Base-by-base conservation (phyloP, 2,329 filamentous ascomycete genomes). In the Metarhizium album region DNA sequence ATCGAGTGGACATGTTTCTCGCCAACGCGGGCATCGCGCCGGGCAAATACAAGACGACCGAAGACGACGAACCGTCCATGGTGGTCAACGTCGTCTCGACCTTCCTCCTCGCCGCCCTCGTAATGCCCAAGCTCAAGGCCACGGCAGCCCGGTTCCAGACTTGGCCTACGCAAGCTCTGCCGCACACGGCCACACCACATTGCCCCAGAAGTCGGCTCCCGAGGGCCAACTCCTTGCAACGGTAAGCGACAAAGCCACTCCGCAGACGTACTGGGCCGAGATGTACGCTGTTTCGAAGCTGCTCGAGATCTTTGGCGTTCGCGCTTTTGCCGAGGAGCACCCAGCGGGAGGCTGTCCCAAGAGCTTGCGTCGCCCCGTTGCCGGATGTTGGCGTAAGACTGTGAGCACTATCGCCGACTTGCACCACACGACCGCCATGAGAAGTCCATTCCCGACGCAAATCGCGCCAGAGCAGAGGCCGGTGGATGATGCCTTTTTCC, bases 31-130 rank as follows among this genome's bases (percentile, higher is more conserved):
- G 73, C 1, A 56, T 80, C 3, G 65, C 64, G 20, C 31, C 42
- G 2, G 40, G 31, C 1, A 67, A 65, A 0, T 14, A 6, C 2
- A 50, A 61, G 0, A 74, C 64, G 49, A 63, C 62, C 3, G 74
- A 78, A 49, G 71, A 65, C 0, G 65, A 74, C 38, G 78, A 82
- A 61, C 60, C 55, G 16, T 71, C 62, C 0, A 62, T 82, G 38
- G 75, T 72, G 0, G 70, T 76, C 49, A 82, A 82, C 51, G 74
- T 78, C 9, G 64, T 82, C 50, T 69, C 65, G 13, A 78, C 74
- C 0, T 69, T 80, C 40, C 58, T 82, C 2, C 63, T 82, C 0
- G 72, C 67, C 0, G 54, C 74, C 0, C 62, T 78, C 0, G 42
- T 81, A 2, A 52, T 82, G 20, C 78, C 78, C 0, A 76, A 72